Conservation (phyloP, 2,329 filamentous ascomycete genomes). For the Trichoderma harzianum region DNA sequence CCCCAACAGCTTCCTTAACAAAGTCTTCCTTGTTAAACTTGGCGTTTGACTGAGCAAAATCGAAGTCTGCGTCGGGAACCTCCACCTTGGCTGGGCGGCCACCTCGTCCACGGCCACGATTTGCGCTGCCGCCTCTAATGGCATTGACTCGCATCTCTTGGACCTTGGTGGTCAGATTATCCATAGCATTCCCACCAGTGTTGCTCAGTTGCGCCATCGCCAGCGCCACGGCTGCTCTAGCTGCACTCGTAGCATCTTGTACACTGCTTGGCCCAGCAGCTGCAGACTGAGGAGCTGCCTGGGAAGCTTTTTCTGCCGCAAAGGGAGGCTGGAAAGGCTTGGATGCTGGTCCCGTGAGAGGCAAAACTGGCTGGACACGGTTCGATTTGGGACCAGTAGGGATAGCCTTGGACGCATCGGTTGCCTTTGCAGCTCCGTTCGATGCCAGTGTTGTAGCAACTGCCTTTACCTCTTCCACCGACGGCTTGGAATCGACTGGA, state of each 20-base stretch:
- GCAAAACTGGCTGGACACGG: slow-evolving; percentile 64
- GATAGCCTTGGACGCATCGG: slow-evolving; percentile 36
- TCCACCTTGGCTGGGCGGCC: slow-evolving; percentile 65
- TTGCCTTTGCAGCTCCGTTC: slow-evolving; percentile 38
- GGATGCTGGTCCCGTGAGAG: slow-evolving; percentile 49
- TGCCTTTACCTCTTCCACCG: slow-evolving; percentile 43
- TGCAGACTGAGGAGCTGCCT: slow-evolving; percentile 37
- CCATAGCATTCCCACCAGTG: slow-evolving; percentile 50
- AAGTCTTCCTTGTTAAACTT: slow-evolving; percentile 53
- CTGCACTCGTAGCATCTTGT: slow-evolving; percentile 68
- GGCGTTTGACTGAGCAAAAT: slow-evolving; percentile 65
- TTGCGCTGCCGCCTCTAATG: slow-evolving; percentile 41
- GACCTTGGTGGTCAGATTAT: slow-evolving; percentile 71
- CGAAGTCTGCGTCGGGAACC: slow-evolving; percentile 85
- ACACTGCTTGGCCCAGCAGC: slow-evolving; percentile 41
- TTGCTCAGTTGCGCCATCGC: slow-evolving; percentile 69
- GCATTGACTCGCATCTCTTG: slow-evolving; percentile 72
- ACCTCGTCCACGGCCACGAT: slow-evolving; percentile 51
- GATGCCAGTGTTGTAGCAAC: slow-evolving; percentile 41
- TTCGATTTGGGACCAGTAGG: slow-evolving; percentile 49
- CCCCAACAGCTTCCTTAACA: slow-evolving; percentile 82
- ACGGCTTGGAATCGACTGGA: slow-evolving; percentile 66
- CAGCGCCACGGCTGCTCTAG: slow-evolving; percentile 72
- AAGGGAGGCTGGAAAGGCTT: slow-evolving; percentile 39
- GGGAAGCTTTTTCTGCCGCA: slow-evolving; percentile 26